Evolutionary conservation across 2,329 filamentous ascomycete species (phyloP), one percentile per base, ranked within the genome.

Genomic region (Xylaria digitata): DNA sequence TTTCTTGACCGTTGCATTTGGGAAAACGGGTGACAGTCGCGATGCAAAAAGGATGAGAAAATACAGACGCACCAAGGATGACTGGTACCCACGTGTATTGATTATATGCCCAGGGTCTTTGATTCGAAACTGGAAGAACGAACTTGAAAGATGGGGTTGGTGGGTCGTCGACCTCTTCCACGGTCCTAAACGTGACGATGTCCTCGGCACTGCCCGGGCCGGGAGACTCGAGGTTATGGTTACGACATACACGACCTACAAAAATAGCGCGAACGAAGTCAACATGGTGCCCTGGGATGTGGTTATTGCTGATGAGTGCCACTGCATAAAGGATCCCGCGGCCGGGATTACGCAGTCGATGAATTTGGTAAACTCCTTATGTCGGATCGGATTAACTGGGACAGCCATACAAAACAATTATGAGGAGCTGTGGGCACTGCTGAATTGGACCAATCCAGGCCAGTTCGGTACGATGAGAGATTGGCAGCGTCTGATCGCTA

Each of bases 391-490:
- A 0, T 84, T 99, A 8, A 98, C 94, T 0, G 96, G 96, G 1
- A 99, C 96, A 0, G 95, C 95, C 0, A 97, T 99, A 50, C 96
- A 99, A 77, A 99, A 99, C 79, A 96, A 93, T 71, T 99, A 99
- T 77, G 93, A 97, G 76, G 96, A 99, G 78, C 85, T 99, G 0
- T 99, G 95, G 95, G 96, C 94, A 0, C 83, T 99, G 0, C 83
- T 99, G 2, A 97, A 99, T 77, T 99, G 96, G 96, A 94, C 94
- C 0, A 96, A 96, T 72, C 96, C 96, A 0, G 95, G 94, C 0
- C 80, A 85, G 53, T 86, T 90, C 61, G 87, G 87, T 17, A 84
- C 83, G 0, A 75, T 92, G 9, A 82, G 86, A 5, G 91, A 92
- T 48, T 99, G 96, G 96, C 91, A 89, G 74, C 84, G 86, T 21